These are phyloP conservation scores for Davidsoniella virescens DNA, from an alignment of 2,329 filamentous ascomycete genomes.

Conservation along the genomic window DNA sequence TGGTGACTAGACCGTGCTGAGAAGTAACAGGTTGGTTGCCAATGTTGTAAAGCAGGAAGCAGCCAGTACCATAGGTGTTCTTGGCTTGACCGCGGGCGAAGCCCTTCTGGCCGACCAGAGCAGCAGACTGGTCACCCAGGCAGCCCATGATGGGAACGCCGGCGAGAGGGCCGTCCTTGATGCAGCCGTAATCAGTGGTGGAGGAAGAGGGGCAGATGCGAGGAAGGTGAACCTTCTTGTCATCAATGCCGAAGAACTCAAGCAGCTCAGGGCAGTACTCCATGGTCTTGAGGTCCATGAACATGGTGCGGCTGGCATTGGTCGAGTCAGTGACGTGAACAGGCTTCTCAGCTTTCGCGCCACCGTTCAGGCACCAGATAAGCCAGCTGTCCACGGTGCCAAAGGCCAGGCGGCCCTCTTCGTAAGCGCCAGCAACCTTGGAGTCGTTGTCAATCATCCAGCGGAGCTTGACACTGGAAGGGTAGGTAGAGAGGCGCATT, in stretches of 20 bases:
- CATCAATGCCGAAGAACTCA: constrained; percentile 59
- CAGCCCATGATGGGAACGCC: constrained; percentile 68
- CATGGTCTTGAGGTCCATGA: constrained; percentile 72
- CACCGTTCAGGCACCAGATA: constrained; percentile 69
- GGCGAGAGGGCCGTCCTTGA: constrained; percentile 48
- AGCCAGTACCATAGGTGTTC: constrained; percentile 83
- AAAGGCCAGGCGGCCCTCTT: constrained; percentile 60
- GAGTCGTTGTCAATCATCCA: constrained; percentile 64
- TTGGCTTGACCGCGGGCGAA: constrained; percentile 72
- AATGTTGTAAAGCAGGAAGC: constrained; percentile 80
- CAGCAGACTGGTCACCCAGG: constrained; percentile 73
- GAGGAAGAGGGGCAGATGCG: constrained; percentile 72
- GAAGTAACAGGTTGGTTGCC: constrained; percentile 75
- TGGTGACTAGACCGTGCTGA: constrained; percentile 66
- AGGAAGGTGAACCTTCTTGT: constrained; percentile 56
- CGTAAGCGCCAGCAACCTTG: constrained; percentile 56
- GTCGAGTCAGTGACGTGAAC: constrained; percentile 72
- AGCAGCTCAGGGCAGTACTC: constrained; percentile 66
- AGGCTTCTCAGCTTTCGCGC: constrained; percentile 35
- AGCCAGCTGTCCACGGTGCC: constrained; percentile 84
- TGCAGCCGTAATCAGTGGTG: constrained; percentile 50
- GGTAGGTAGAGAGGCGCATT: constrained; percentile 74
- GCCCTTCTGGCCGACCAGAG: constrained; percentile 70
- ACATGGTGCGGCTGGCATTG: constrained; percentile 85
- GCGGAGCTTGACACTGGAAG: constrained; percentile 67